These are phyloP conservation scores for Mycena indigotica DNA, from an alignment of 768 basidiomycete genomes.

Conservation along the genomic window DNA sequence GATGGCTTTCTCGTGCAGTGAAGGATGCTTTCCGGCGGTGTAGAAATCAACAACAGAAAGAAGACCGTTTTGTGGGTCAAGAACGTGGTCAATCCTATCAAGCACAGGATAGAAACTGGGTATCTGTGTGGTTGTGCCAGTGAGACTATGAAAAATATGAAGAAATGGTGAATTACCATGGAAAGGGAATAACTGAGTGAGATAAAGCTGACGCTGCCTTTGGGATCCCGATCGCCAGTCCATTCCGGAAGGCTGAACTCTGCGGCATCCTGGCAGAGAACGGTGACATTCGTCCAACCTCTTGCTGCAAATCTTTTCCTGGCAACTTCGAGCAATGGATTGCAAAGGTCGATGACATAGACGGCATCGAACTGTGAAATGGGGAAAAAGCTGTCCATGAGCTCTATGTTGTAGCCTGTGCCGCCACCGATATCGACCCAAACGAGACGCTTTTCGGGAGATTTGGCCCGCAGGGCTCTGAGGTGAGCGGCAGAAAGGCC, in stretches of 20 bases:
- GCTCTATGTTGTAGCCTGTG: constrained; percentile 72
- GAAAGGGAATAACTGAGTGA: constrained; percentile 61
- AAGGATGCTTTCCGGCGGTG: constrained; percentile 56
- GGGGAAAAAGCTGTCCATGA: constrained; percentile 60
- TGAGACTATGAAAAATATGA: neutral
- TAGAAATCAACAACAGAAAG: constrained; percentile 60
- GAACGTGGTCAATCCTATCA: constrained; percentile 66
- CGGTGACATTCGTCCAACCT: constrained; percentile 76
- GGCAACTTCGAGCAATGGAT: constrained; percentile 70
- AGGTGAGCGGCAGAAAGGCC: constrained; percentile 21
- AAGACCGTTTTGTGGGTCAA: constrained; percentile 57
- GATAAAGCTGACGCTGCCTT: constrained; percentile 56
- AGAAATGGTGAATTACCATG: constrained; percentile 41
- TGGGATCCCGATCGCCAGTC: constrained; percentile 47
- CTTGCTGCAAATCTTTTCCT: constrained; percentile 62
- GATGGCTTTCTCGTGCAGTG: constrained; percentile 61
- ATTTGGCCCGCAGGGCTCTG: constrained; percentile 3
- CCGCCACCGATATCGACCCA: constrained; percentile 85
- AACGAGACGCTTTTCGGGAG: constrained; percentile 47
- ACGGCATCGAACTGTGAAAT: constrained; percentile 60
- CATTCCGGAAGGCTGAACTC: constrained; percentile 67
- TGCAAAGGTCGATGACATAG: constrained; percentile 72
- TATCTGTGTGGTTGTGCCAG: constrained; percentile 48
- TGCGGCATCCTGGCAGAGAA: constrained; percentile 72
- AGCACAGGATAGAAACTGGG: constrained; percentile 66